Percentiles rank a stretch among this genome's conserved stretches.
phyloP scores from a whole-genome alignment of 306 rosid genomes.

The Oxytropis ochrocephala region DNA sequence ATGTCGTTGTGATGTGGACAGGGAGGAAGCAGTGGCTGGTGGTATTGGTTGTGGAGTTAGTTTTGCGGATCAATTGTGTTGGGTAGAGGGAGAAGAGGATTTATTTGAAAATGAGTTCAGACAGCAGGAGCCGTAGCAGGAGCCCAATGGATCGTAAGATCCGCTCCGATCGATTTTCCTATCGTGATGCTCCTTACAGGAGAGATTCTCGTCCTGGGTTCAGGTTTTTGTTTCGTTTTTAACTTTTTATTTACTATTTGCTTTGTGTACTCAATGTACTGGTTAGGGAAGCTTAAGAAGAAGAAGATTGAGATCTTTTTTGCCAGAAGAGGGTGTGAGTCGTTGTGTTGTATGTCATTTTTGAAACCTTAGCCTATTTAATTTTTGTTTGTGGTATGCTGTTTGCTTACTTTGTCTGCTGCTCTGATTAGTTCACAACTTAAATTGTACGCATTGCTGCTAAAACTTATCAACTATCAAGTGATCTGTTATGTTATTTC shows the following conservation, averaged over 20 bases:
- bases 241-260: conserved; percentile 29
- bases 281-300: conserved; percentile 31
- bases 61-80: conserved; percentile 59
- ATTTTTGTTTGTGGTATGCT: neutral
- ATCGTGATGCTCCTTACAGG: conserved; percentile 94
- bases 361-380: neutral
- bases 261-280: conserved; percentile 16
- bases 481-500: neutral
- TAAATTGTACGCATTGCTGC: neutral
- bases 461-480: too few species aligned
- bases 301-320: neutral
- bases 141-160: conserved; percentile 90
- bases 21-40: conserved; percentile 73
- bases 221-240: conserved; percentile 58
- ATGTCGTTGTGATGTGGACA: conserved; percentile 97
- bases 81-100: conserved; percentile 49
- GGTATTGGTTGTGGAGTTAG: conserved; percentile 52
- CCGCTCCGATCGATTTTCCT: conserved; percentile 87
- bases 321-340: conserved; percentile 22
- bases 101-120: conserved; percentile 70
- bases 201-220: conserved; percentile 93
- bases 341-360: neutral
- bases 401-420: conserved; percentile 7
- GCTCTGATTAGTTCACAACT: neutral
- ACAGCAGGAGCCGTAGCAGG: conserved; percentile 88